Evolutionary conservation across 225 moss, liverwort and hornwort species (phyloP).

Genomic region (Polytrichum commune): DNA sequence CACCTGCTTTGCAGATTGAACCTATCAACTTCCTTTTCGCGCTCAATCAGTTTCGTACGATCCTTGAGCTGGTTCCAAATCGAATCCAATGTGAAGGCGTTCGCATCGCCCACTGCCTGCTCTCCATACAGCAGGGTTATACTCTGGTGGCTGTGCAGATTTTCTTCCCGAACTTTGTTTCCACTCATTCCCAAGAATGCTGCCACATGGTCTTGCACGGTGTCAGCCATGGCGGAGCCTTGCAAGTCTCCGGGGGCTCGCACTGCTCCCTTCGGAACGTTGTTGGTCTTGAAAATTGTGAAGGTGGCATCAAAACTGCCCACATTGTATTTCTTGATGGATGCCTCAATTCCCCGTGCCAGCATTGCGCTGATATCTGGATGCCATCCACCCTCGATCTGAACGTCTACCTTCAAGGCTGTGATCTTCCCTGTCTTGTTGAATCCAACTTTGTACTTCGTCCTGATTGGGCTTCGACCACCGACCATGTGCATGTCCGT

Average conservation of each 20-base stretch:
- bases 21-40: slow-evolving; percentile 33
- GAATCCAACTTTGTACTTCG: slow-evolving; percentile 47
- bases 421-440: slow-evolving; percentile 44
- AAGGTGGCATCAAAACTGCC: slow-evolving; percentile 33
- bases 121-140: slow-evolving; percentile 22
- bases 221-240: too few relatives aligned
- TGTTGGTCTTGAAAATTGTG: too few relatives aligned
- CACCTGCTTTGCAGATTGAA: slow-evolving; percentile 58
- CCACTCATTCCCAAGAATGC: too few relatives aligned
- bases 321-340: slow-evolving; percentile 53
- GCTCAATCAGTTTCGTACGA: slow-evolving; percentile 26
- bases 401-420: slow-evolving; percentile 10
- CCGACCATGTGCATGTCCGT: slow-evolving; percentile 56
- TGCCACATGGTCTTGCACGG: too few relatives aligned
- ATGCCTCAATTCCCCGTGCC: neutral
- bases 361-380: neutral
- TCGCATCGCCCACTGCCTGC: slow-evolving; percentile 1
- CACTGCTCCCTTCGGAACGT: too few relatives aligned
- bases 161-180: too few relatives aligned
- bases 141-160: slow-evolving; percentile 48
- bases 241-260: too few relatives aligned
- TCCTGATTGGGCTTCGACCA: slow-evolving; percentile 42
- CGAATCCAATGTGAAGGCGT: slow-evolving; percentile 34
- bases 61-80: slow-evolving; percentile 50
- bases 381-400: slow-evolving; percentile 26